Percentiles rank a stretch among this genome's conserved stretches.
phyloP scores from a whole-genome alignment of 495 filamentous ascomycete genomes.

The Bathelium albidoporum region DNA sequence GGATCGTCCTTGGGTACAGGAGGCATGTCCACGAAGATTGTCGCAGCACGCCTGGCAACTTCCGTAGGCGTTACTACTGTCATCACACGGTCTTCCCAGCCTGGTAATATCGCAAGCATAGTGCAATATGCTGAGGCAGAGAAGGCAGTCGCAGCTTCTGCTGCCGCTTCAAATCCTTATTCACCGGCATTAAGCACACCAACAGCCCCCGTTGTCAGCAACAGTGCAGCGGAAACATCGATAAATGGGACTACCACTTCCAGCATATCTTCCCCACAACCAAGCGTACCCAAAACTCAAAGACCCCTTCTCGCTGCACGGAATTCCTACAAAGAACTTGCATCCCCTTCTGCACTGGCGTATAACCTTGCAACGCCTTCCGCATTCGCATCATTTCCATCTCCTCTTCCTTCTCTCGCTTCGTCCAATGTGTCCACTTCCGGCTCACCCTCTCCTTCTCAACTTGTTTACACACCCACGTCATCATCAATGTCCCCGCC shows the following conservation, averaged over 20 bases:
- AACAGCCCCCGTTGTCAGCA: neutral
- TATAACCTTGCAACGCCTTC: slow-evolving; percentile 9
- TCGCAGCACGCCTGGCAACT: slow-evolving; percentile 84
- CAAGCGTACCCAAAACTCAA: neutral
- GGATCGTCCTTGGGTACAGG: slow-evolving; percentile 89
- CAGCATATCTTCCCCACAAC: slow-evolving; percentile 15
- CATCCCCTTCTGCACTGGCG: neutral
- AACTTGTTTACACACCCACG: slow-evolving; percentile 26
- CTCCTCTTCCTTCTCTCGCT: slow-evolving; percentile 6
- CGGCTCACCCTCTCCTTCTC: slow-evolving; percentile 16
- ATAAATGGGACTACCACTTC: slow-evolving; percentile 4
- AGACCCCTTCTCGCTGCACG: neutral
- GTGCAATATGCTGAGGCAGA: slow-evolving; percentile 64
- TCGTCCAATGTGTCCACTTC: neutral
- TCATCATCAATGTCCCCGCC: slow-evolving; percentile 30
- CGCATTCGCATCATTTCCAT: slow-evolving; percentile 10
- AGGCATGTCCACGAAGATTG: slow-evolving; percentile 96
- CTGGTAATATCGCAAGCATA: slow-evolving; percentile 84
- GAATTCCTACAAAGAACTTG: neutral
- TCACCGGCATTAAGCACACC: neutral
- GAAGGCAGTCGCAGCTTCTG: slow-evolving; percentile 15
- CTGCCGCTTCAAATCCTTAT: neutral
- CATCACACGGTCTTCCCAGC: slow-evolving; percentile 83
- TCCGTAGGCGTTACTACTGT: slow-evolving; percentile 92
- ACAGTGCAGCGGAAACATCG: neutral